A percentile compares a stretch with the other conserved stretches of the same genome.
Conservation (phyloP, 1,284 basidiomycete genomes). For the Leccinum fallax region DNA sequence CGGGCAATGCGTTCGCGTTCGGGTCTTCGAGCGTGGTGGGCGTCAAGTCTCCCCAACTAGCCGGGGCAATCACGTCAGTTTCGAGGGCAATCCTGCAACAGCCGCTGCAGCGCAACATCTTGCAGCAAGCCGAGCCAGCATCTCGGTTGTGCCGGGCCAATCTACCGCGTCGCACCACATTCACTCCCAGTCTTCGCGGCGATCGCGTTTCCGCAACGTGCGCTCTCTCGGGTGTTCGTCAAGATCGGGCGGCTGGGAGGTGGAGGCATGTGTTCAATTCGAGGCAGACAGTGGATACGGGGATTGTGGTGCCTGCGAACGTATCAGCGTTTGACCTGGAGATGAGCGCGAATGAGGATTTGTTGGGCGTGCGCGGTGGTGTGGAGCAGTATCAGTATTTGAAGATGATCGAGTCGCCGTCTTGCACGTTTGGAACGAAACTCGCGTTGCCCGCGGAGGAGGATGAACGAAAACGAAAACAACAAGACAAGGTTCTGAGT, state of each 20-base stretch:
- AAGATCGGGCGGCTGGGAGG: constrained; percentile 82
- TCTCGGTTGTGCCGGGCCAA: no score
- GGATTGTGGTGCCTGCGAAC: constrained; percentile 50
- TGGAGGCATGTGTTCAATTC: constrained; percentile 79
- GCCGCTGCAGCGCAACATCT: no score
- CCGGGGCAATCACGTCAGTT: no score
- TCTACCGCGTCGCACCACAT: constrained; percentile 25
- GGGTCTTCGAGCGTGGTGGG: no score
- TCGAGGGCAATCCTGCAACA: no score
- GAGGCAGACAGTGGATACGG: constrained; percentile 42
- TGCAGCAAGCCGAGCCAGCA: no score
- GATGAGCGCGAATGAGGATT: constrained; percentile 54
- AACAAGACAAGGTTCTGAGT: constrained; percentile 8
- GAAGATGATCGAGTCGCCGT: constrained; percentile 53
- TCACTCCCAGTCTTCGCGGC: constrained; percentile 27
- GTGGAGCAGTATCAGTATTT: constrained; percentile 59
- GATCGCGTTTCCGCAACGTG: constrained; percentile 60
- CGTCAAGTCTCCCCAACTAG: no score
- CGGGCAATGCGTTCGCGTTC: no score
- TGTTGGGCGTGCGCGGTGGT: constrained; percentile 61
- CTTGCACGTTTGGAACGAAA: constrained; percentile 10
- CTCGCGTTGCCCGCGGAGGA: neutral
- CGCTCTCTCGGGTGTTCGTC: constrained; percentile 73
- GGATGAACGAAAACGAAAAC: neutral
- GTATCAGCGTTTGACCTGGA: constrained; percentile 73